Evolutionary conservation across 139 green algal species (phyloP), one percentile per base, ranked within the genome.

Genomic region (Chlorella sp.): DNA sequence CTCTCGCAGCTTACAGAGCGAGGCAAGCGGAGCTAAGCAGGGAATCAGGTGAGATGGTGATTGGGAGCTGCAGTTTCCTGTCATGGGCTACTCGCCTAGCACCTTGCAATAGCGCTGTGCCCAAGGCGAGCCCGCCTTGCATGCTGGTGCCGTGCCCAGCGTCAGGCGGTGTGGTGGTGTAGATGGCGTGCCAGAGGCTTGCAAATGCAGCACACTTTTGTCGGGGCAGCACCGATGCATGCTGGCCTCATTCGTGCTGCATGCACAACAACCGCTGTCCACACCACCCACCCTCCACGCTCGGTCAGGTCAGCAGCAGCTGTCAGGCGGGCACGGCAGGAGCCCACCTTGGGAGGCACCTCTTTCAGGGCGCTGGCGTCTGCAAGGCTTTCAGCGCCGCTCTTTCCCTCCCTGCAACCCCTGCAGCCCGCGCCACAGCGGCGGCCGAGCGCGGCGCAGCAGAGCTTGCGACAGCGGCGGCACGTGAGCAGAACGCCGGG

Each of bases 1-100:
- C 60, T 3, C 36, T 77, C 3, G 57, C 57, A 7, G 21, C 32
- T 5, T 76, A 86, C 82, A 86, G 57, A 53, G 57, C 82, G 21
- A n/a, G 82, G 53, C 82, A 86, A 34, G n/a, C 82, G 34, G 14
- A 86, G 36, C 57, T 86, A 1, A 75, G 39, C n/a, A 77, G 30
- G n/a, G 60, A 86, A 3, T 77, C 57, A 22, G 82, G 82, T 86
- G 60, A 16, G 82, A n/a, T 19, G 26, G 28, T 60, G 77, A 5
- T 0, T 0, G 30, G 32, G 71, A 57, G 9, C 5, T 57, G 48
- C 48, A 57, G 5, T 57, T 57, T 9, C 9, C 48, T 57, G 48
- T 9, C 48, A 57, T 57, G 9, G 48, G 5, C 5, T 57, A 57
- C 9, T 57, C 48, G 48, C 48, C 9, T 9, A 9, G n/a, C n/a